Evolutionary conservation across 257 asterid genomes (phyloP).

Genomic region (Solanum etuberosum): DNA sequence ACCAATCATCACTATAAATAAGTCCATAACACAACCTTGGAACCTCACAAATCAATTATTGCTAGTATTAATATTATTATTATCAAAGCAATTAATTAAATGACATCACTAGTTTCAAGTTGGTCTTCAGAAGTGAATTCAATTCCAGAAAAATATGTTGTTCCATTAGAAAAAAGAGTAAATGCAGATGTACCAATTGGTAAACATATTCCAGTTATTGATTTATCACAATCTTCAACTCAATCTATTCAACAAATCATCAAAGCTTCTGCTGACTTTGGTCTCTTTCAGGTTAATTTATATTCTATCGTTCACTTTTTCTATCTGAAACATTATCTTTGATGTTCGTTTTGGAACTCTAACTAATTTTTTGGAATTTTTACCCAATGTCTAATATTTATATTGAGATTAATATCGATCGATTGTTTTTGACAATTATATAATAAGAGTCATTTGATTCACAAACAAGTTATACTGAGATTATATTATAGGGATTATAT

Average conservation of each 20-base stretch:
- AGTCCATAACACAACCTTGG: not conserved
- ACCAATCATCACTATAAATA: not conserved
- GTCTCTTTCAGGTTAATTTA: constrained; percentile 2
- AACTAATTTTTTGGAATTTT: not conserved
- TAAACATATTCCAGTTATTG: constrained; percentile 3
- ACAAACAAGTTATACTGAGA: not conserved
- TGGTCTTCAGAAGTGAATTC: not conserved
- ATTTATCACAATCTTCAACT: not conserved
- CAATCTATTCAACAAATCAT: not conserved
- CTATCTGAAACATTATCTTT: not conserved
- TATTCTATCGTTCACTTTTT: not conserved
- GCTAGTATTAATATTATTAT: no score
- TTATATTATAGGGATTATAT: no score
- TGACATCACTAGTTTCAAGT: constrained; percentile 3
- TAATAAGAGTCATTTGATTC: not conserved
- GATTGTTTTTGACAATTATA: not conserved
- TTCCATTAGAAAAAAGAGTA: not conserved
- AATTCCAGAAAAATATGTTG: not conserved
- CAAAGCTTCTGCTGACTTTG: constrained; percentile 3
- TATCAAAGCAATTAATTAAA: not conserved
- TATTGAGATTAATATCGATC: not conserved
- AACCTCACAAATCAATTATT: not conserved
- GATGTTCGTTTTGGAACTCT: rapidly evolving
- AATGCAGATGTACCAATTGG: not conserved
- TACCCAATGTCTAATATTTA: not conserved